Conservation (phyloP, 768 basidiomycete species). For the Trametes gibbosa region DNA sequence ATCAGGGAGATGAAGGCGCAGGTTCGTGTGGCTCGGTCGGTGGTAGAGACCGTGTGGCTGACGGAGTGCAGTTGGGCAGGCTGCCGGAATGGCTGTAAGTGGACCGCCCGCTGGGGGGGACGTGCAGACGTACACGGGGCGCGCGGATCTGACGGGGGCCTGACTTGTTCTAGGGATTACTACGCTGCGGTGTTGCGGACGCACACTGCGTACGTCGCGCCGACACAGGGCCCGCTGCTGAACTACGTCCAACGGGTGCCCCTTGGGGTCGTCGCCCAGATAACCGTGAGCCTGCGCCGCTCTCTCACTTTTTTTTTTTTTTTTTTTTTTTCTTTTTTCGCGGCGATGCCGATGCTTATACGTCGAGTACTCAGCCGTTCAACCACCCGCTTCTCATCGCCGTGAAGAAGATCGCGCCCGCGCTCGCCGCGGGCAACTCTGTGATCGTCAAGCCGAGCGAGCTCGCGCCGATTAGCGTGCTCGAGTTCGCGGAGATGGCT, state of each 20-base stretch:
- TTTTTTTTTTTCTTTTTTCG: too few species aligned
- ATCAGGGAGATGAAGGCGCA: slow-evolving; percentile 84
- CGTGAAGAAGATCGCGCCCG: slow-evolving; percentile 84
- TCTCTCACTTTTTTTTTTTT: too few species aligned
- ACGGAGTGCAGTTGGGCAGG: slow-evolving; percentile 31
- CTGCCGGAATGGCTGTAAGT: slow-evolving; percentile 86
- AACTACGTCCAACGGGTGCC: slow-evolving; percentile 81
- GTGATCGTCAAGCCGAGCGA: slow-evolving; percentile 84
- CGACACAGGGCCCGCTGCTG: slow-evolving; percentile 74
- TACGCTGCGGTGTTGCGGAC: slow-evolving; percentile 74
- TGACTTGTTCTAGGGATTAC: slow-evolving; percentile 59
- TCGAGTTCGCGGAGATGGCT: slow-evolving; percentile 71
- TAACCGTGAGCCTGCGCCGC: slow-evolving; percentile 52
- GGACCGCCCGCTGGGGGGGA: too few species aligned
- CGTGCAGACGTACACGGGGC: too few species aligned
- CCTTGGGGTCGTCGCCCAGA: slow-evolving; percentile 86
- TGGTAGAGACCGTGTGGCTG: neutral
- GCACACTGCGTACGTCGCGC: slow-evolving; percentile 64
- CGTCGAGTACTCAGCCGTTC: too few species aligned
- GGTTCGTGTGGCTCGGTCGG: slow-evolving; percentile 36
- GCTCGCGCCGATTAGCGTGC: slow-evolving; percentile 76
- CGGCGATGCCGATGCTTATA: too few species aligned
- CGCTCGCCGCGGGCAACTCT: slow-evolving; percentile 80
- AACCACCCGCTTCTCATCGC: slow-evolving; percentile 90
- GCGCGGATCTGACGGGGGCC: neutral